phyloP scores from a whole-genome alignment of 2,329 filamentous ascomycete species.

The Ceratocystis huliohia region DNA sequence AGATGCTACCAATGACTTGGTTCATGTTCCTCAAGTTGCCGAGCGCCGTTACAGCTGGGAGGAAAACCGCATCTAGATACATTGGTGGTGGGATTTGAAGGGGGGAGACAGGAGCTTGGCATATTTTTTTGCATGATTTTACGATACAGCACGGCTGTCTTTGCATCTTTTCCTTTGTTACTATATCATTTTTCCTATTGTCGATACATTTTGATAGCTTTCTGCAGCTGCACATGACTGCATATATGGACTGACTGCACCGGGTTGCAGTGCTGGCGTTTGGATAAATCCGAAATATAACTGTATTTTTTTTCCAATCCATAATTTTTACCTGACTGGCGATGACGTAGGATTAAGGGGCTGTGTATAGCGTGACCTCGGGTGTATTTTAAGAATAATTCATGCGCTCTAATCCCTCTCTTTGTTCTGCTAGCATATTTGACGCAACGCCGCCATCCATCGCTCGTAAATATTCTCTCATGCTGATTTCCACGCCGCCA shows the following conservation, averaged over 20 bases:
- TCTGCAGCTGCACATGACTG: neutral
- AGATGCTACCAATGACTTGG: conserved; percentile 33
- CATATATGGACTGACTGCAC: conserved; percentile 2
- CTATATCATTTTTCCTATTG: conserved; percentile 18
- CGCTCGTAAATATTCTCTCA: neutral
- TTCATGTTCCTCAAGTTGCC: conserved; percentile 41
- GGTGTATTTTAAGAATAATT: neutral
- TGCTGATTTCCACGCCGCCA: neutral
- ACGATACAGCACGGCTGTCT: conserved; percentile 10
- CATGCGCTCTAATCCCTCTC: neutral
- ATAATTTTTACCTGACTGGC: neutral
- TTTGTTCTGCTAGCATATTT: neutral
- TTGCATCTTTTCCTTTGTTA: conserved; percentile 13
- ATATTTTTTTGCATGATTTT: conserved; percentile 11
- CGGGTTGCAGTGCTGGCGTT: conserved; percentile 10
- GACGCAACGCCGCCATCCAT: too few species aligned
- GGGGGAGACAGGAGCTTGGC: too few species aligned
- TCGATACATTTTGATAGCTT: conserved; percentile 6
- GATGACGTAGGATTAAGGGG: neutral
- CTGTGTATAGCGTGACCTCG: neutral
- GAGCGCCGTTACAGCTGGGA: conserved; percentile 42
- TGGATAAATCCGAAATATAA: conserved; percentile 2
- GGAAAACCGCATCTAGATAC: conserved; percentile 23
- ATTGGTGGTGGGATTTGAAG: neutral
- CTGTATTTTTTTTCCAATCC: neutral